phyloP scores from a whole-genome alignment of 768 basidiomycete species.

The Russula earlei region DNA sequence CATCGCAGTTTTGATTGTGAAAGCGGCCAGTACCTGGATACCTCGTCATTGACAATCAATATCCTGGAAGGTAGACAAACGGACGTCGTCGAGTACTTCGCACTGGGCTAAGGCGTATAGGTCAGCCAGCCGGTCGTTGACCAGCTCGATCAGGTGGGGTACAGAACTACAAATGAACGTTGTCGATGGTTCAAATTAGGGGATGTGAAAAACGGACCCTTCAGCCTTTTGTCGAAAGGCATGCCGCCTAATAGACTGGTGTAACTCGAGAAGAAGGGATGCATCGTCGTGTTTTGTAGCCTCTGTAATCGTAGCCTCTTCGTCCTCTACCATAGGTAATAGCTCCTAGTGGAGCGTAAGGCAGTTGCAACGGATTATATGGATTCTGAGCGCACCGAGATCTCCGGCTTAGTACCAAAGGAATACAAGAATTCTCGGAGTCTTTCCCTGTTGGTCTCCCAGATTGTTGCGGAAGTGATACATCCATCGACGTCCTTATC shows the following conservation, averaged over 20 bases:
- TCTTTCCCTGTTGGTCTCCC: slow-evolving; percentile 4
- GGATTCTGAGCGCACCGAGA: background rate
- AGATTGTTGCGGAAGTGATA: slow-evolving; percentile 3
- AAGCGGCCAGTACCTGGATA: background rate
- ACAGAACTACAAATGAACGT: slow-evolving; percentile 4
- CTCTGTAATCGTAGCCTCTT: slow-evolving; percentile 4
- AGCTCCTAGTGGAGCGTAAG: background rate
- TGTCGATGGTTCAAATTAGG: background rate
- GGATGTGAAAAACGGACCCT: background rate
- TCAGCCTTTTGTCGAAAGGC: slow-evolving; percentile 5
- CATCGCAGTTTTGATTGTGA: slow-evolving; percentile 13
- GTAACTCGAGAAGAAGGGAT: slow-evolving; percentile 11
- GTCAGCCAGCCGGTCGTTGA: slow-evolving; percentile 13
- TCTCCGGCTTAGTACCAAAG: background rate
- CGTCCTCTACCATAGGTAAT: background rate
- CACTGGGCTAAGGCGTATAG: slow-evolving; percentile 11
- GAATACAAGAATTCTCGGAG: background rate
- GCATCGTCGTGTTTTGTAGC: slow-evolving; percentile 15
- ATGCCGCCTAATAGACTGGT: slow-evolving; percentile 12
- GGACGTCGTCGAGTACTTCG: slow-evolving; percentile 13
- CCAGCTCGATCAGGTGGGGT: slow-evolving; percentile 6
- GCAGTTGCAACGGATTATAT: background rate
- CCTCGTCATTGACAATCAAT: background rate
- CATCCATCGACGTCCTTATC: slow-evolving; percentile 9
- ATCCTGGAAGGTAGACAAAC: background rate